Evolutionary conservation across 2,329 filamentous ascomycete species (phyloP).

Genomic region (Aspergillus uvarum): DNA sequence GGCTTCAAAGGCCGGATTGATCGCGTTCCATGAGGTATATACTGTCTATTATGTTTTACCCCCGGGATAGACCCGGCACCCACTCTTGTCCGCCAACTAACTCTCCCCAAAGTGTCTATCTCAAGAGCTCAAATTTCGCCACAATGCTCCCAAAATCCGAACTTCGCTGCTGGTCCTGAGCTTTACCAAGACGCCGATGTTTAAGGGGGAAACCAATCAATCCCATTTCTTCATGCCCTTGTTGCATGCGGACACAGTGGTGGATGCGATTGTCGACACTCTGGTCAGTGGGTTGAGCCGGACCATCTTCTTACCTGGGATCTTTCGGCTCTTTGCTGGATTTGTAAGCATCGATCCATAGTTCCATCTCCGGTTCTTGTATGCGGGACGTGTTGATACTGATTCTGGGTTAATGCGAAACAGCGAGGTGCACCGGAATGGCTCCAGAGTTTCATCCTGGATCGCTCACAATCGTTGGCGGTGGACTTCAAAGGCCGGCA

Average conservation of each 20-base stretch:
- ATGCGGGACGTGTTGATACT: not conserved
- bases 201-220: constrained; percentile 27
- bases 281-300: constrained; percentile 20
- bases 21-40: no score
- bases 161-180: constrained; percentile 22
- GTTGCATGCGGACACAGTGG: constrained; percentile 26
- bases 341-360: constrained; percentile 15
- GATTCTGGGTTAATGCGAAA: not conserved
- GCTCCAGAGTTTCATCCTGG: constrained; percentile 19
- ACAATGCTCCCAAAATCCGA: constrained; percentile 17
- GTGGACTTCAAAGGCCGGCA: constrained; percentile 25
- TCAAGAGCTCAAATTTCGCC: no score
- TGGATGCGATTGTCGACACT: constrained; percentile 23
- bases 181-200: constrained; percentile 27
- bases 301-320: constrained; percentile 20
- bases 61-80: no score
- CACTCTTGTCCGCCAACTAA: no score
- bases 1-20: no score
- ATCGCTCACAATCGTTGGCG: constrained; percentile 15
- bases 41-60: no score
- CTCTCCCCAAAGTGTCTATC: no score
- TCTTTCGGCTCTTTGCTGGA: constrained; percentile 23
- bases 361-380: not conserved
- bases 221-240: constrained; percentile 23
- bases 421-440: constrained; percentile 21